Evolutionary conservation across 2,329 filamentous ascomycete species (phyloP).

Genomic region (Colletotrichum sidae): DNA sequence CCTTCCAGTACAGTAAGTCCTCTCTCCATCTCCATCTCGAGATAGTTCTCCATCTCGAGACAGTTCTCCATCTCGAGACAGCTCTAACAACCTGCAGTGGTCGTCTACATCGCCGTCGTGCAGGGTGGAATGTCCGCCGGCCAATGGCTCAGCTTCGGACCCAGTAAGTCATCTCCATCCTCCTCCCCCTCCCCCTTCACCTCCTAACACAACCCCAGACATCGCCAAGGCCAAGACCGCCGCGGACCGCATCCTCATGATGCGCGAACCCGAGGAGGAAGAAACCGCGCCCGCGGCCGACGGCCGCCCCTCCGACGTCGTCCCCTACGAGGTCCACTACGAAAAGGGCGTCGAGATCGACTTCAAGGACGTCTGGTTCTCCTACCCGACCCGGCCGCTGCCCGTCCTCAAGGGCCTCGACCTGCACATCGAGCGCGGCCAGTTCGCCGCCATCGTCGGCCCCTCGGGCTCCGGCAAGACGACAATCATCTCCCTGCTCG

Average conservation of each 20-base stretch:
- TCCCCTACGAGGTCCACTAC: conserved; percentile 38
- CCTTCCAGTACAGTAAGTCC: conserved; percentile 38
- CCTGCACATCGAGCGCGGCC: conserved; percentile 60
- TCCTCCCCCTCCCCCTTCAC: too few species aligned
- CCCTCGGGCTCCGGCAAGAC: conserved; percentile 58
- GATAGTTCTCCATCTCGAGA: too few species aligned
- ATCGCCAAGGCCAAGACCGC: conserved; percentile 38
- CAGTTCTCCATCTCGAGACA: too few species aligned
- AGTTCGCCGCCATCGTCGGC: conserved; percentile 78
- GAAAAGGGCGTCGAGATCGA: conserved; percentile 38
- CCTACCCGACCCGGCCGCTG: conserved; percentile 29
- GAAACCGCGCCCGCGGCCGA: conserved; percentile 50
- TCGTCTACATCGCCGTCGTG: conserved; percentile 39
- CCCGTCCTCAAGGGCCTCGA: conserved; percentile 36
- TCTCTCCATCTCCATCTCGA: too few species aligned
- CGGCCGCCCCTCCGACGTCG: conserved; percentile 16
- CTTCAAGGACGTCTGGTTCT: conserved; percentile 38
- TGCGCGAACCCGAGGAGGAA: conserved; percentile 46
- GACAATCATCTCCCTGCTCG: conserved; percentile 44
- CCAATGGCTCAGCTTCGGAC: conserved; percentile 37
- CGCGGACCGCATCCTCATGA: conserved; percentile 35
- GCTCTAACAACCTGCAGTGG: conserved; percentile 17
- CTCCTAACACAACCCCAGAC: conserved; percentile 5
- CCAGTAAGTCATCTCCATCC: conserved; percentile 17
- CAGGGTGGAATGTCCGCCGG: conserved; percentile 38